Percentiles rank a stretch among this genome's conserved stretches.
Conservation (phyloP, 352 stramenopile genomes). For the Peronospora belbahrii region DNA sequence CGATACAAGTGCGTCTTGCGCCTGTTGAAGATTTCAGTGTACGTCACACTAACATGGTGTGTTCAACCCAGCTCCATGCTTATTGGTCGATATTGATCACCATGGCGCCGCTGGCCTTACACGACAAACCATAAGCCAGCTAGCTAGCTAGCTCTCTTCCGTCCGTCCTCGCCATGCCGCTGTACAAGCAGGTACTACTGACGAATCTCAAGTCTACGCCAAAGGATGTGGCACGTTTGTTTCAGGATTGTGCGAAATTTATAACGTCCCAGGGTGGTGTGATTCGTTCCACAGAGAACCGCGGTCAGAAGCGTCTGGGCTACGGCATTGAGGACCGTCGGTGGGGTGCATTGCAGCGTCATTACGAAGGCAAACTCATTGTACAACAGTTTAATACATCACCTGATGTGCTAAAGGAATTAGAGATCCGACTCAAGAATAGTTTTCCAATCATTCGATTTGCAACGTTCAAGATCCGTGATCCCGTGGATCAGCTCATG, state of each 20-base stretch:
- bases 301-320: constrained; percentile 72
- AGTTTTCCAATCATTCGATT: constrained; percentile 81
- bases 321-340: constrained; percentile 81
- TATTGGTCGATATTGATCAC: too few relatives aligned
- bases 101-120: too few relatives aligned
- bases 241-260: constrained; percentile 71
- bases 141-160: too few relatives aligned
- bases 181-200: constrained; percentile 86
- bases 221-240: constrained; percentile 73
- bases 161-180: constrained; percentile 39
- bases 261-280: constrained; percentile 65
- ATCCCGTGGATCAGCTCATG: constrained; percentile 76
- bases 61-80: too few relatives aligned
- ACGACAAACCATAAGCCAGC: too few relatives aligned
- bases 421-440: constrained; percentile 82
- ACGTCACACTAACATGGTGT: too few relatives aligned
- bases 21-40: too few relatives aligned
- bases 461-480: constrained; percentile 80
- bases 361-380: constrained; percentile 83
- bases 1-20: too few relatives aligned
- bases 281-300: constrained; percentile 71
- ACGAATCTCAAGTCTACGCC: constrained; percentile 84
- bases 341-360: constrained; percentile 78
- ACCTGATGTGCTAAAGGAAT: constrained; percentile 50
- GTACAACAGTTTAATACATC: constrained; percentile 83